Evolutionary conservation across 495 filamentous ascomycete genomes (phyloP), one percentile per base, ranked within the genome.

Genomic region (Cenococcum geophilum): DNA sequence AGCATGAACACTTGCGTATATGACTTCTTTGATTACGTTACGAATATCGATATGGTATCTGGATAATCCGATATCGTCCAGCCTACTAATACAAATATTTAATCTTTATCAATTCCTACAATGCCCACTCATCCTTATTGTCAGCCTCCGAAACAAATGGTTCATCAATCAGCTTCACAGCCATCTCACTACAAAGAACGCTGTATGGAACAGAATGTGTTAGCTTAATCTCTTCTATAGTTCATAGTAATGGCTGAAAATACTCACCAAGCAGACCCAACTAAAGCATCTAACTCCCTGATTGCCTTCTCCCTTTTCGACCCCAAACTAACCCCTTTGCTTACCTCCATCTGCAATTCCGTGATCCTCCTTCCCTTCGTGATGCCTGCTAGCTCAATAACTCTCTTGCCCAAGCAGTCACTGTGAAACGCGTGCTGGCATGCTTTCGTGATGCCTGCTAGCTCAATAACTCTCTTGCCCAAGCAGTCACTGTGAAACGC

Each of bases 361-460:
- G 82, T 80, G 54, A 98, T 95, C 68, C 89, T 80, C 73, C 83
- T 83, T 36, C 83, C 85, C 78, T 87, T 92, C 23, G 82, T 87
- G 25, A 87, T 78, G 2, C 84, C 82, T 0, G 83, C 83, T 63
- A 84, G 79, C 62, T 91, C 89, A 49, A 96, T 76, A 0, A 97
- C 91, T 66, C 88, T 87, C 65, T 81, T 83, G 0, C 87, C 92
- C 20, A 97, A 72, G 71, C 95, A 98, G 67, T 97, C 93, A 60
- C 87, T 89, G 71, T 98, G 93, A 66, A 97, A 97, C 21, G 91
- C 91, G 74, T 98, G 93, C 77, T 97, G 93, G 72, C 93, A 98
- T 0, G 93, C n/a, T n/a, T n/a, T n/a, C n/a, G n/a, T n/a, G n/a
- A n/a, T n/a, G n/a, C n/a, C 82, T 0, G 83, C 83, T 63, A 84